These are phyloP conservation scores for Tolypocladium guangdongense DNA, from an alignment of 2,329 filamentous ascomycete species.

Conservation along the genomic window DNA sequence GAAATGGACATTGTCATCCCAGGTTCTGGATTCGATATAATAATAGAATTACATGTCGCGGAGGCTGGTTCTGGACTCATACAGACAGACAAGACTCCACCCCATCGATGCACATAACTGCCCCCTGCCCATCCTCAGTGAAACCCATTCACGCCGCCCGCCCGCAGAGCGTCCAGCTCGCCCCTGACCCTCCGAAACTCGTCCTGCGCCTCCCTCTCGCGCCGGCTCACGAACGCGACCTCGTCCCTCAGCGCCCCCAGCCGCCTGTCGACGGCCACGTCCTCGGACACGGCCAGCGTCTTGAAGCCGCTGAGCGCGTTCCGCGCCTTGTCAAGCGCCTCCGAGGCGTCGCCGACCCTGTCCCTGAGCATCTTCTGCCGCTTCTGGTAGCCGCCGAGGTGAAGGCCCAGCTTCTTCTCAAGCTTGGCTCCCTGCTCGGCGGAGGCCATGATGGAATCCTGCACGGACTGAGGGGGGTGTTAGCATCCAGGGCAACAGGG, in stretches of 20 bases:
- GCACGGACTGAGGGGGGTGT: slow-evolving; percentile 42
- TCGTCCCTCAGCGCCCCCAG: slow-evolving; percentile 72
- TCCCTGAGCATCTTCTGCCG: slow-evolving; percentile 68
- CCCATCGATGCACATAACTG: not conserved
- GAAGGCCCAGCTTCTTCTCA: slow-evolving; percentile 83
- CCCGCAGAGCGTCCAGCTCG: slow-evolving; percentile 56
- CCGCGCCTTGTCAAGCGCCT: slow-evolving; percentile 62
- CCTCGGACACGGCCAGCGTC: slow-evolving; percentile 68
- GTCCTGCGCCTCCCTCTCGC: slow-evolving; percentile 88
- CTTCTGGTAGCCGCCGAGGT: slow-evolving; percentile 83
- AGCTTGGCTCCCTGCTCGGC: slow-evolving; percentile 78
- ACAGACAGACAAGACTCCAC: not conserved
- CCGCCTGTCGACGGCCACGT: slow-evolving; percentile 60
- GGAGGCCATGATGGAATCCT: slow-evolving; percentile 59
- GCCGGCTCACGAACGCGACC: slow-evolving; percentile 64
- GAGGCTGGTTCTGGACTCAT: not conserved
- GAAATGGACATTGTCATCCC: not conserved
- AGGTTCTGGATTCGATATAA: not conserved
- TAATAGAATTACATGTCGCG: not conserved
- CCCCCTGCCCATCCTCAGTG: slow-evolving; percentile 15
- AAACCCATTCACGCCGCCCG: slow-evolving; percentile 23
- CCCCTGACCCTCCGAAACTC: slow-evolving; percentile 65
- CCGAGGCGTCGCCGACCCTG: slow-evolving; percentile 68
- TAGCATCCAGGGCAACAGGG: not conserved
- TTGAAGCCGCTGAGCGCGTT: slow-evolving; percentile 64